Evolutionary conservation across 305 asterid genomes (phyloP).

Genomic region (Fraxinus velutina): DNA sequence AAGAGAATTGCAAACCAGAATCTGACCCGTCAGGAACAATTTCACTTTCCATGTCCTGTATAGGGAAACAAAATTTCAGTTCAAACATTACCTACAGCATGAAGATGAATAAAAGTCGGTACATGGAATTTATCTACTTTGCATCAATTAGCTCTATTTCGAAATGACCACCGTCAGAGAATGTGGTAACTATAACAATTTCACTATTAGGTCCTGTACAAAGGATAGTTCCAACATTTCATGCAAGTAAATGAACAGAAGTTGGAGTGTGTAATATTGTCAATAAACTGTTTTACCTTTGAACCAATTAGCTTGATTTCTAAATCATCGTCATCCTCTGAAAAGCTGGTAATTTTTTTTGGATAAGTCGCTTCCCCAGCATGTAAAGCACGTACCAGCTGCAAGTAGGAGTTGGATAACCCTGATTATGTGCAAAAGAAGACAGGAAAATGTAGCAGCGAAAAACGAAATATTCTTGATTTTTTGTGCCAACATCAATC

Average conservation of each 20-base stretch:
- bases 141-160: slow-evolving; percentile 44
- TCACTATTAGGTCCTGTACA: slow-evolving; percentile 38
- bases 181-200: slow-evolving; percentile 30
- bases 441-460: slow-evolving; percentile 24
- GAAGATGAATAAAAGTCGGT: slow-evolving; percentile 23
- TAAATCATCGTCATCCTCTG: slow-evolving; percentile 49
- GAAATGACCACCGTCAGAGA: slow-evolving; percentile 47
- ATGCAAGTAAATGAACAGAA: slow-evolving; percentile 14
- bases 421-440: slow-evolving; percentile 30
- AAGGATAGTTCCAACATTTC: slow-evolving; percentile 20
- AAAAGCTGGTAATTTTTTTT: slow-evolving; percentile 43
- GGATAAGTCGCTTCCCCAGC: slow-evolving; percentile 45
- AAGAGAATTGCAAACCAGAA: slow-evolving; percentile 32
- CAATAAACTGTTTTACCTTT: slow-evolving; percentile 37
- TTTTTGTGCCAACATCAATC: slow-evolving; percentile 5
- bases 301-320: slow-evolving; percentile 46
- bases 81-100: slow-evolving; percentile 19
- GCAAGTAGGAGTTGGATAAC: slow-evolving; percentile 42
- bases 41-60: slow-evolving; percentile 39
- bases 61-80: slow-evolving; percentile 21
- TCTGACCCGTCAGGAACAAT: slow-evolving; percentile 31
- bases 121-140: slow-evolving; percentile 22
- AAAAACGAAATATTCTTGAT: slow-evolving; percentile 3
- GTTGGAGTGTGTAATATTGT: slow-evolving; percentile 5
- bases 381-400: slow-evolving; percentile 70